Evolutionary conservation across 495 filamentous ascomycete species (phyloP), one percentile per base, ranked within the genome.

Genomic region (Daldinia concentrica): DNA sequence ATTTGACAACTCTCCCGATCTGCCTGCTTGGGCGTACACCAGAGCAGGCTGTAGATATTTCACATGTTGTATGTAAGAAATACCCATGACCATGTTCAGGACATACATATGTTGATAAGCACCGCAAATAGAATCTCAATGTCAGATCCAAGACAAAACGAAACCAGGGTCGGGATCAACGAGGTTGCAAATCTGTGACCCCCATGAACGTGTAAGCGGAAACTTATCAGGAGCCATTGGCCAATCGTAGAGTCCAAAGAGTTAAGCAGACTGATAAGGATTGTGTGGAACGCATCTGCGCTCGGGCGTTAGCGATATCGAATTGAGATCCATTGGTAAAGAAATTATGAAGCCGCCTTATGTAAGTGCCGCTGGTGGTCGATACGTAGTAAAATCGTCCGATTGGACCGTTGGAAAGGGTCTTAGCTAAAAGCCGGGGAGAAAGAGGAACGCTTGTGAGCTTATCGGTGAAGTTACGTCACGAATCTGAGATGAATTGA

Each of bases 161-260:
- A 73, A 69, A 69, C 71, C 34, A 64, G 58, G 71, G 59, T 62
- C 6, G 1, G 22, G 57, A 39, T 58, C 50, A 41, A 62, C 19
- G 34, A 64, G 37, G 61, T 66, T 43, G 71, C 58, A 55, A 62
- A 73, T 73, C 52, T 8, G 51, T 62, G 66, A 73, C 70, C 70
- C 70, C 70, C 70, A 66, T 73, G 17, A 66, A 69, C 22, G 56
- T 62, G 70, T 73, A 73, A 73, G 65, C 70, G 61, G 70, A 64
- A 63, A 69, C 62, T 69, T 65, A 73, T 73, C 71, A 55, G 32
- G 11, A 39, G 11, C 11, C 6, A 66, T 73, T 73, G 71, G 6
- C 71, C 66, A 73, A 73, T 69, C 45, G 62, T 27, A 58, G 50
- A 29, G 50, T 17, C 19, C 3, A 5, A 24, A 17, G 50, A 5